Base-by-base conservation (phyloP, 208 protist species). In the Acanthamoeba healyi region DNA sequence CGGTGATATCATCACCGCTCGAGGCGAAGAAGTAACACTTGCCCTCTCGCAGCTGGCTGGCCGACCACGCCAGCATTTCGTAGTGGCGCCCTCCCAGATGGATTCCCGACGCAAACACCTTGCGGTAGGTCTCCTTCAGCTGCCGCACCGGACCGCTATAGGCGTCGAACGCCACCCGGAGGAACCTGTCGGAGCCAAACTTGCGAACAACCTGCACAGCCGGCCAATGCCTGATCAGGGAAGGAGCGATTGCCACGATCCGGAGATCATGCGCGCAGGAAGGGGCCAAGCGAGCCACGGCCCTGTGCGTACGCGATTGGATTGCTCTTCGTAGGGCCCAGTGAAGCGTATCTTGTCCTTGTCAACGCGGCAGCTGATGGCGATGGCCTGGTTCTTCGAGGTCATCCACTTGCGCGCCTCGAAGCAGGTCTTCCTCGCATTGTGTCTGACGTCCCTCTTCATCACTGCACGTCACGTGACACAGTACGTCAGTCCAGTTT, bases 21-120 rank as follows among this genome's bases (percentile, higher is more conserved):
- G 84, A 91, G 32, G 84, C 84, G n/a, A 91, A 91, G 34, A 91
- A 91, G 61, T 74, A 72, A 34, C 84, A 91, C 42, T 91, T 91
- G 61, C 84, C 84, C 51, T 91, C 84, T 6, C 84, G 84, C 51
- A 72, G 32, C 38, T 72, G 56, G 61, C 84, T 91, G 15, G 84
- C 84, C 10, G 84, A 91, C 51, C 61, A 91, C 10, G 84, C 61
- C 54, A 91, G 42, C 38, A 91, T 54, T 6, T 91, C 84, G 51
- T 91, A 91, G 24, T 91, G 9, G 36, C 84, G 84, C 1, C 84
- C 84, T 1, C 56, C 84, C 15, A 91, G 34, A 1, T 70, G 4
- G 22, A 91, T 91, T 46, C 84, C 84, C 19, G 10, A 2, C 38
- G 1, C 10, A 24, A 91, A 17, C 38, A 91, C 61, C n/a, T 38